Conservation (phyloP, 257 asterid species). For the Primulina tabacum region DNA sequence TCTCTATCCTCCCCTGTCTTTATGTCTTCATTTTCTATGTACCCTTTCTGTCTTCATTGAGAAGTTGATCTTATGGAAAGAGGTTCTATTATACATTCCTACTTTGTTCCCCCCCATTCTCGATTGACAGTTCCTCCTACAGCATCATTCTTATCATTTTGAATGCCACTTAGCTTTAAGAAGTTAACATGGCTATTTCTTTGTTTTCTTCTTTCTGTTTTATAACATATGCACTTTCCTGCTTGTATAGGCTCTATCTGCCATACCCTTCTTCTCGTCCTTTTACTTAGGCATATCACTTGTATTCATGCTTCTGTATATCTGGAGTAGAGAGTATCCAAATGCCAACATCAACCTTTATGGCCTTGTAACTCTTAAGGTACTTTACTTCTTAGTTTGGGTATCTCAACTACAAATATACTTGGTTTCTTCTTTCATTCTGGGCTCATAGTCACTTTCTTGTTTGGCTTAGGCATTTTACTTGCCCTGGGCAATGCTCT, state of each 20-base stretch:
- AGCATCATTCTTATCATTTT: conserved; percentile 5
- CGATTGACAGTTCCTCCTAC: background rate
- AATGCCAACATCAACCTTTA: conserved; percentile 73
- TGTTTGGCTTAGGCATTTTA: conserved; percentile 74
- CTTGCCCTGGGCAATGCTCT: conserved; percentile 98
- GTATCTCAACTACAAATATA: background rate
- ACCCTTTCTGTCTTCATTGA: conserved; percentile 3
- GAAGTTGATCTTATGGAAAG: background rate
- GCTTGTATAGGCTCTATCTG: conserved; percentile 64
- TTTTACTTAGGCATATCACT: conserved; percentile 75
- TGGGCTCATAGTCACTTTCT: conserved; percentile 16
- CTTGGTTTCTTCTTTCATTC: background rate
- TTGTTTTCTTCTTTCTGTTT: conserved; percentile 11
- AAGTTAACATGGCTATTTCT: conserved; percentile 7
- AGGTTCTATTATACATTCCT: background rate
- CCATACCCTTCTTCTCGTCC: conserved; percentile 62
- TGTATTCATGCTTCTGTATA: conserved; percentile 93
- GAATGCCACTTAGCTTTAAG: conserved; percentile 3
- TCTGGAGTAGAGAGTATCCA: conserved; percentile 97
- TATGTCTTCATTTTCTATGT: conserved; percentile 9
- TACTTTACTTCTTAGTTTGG: conserved; percentile 27
- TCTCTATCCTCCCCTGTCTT: background rate
- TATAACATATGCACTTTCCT: conserved; percentile 12
- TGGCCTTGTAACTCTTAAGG: conserved; percentile 90
- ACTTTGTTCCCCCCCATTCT: background rate